Conservation (phyloP, 2,329 filamentous ascomycete species). For the Camptophora hylomeconis region DNA sequence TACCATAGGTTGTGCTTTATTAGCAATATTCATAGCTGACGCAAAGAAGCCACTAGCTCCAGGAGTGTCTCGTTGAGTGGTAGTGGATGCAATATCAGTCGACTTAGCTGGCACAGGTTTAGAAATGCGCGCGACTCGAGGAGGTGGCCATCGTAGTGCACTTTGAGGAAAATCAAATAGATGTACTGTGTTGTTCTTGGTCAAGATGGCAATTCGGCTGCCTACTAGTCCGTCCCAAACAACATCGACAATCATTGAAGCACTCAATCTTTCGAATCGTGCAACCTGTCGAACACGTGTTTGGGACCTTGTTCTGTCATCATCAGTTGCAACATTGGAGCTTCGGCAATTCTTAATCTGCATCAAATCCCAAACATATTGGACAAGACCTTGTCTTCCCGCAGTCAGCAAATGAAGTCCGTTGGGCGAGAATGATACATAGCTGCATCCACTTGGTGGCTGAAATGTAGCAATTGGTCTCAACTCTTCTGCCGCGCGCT, state of each 20-base stretch:
- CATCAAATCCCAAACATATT: constrained; percentile 39
- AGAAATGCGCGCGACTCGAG: constrained; percentile 26
- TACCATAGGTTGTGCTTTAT: constrained; percentile 46
- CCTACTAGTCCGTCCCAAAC: constrained; percentile 73
- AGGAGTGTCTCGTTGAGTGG: constrained; percentile 21
- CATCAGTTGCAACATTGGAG: constrained; percentile 1
- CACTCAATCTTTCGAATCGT: constrained; percentile 80
- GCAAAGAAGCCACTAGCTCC: constrained; percentile 46
- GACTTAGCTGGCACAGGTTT: constrained; percentile 20
- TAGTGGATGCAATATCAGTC: constrained; percentile 30
- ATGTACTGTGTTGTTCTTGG: constrained; percentile 89
- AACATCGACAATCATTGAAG: constrained; percentile 80
- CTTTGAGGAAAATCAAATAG: constrained; percentile 73
- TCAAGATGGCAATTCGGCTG: constrained; percentile 76
- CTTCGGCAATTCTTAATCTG: constrained; percentile 30
- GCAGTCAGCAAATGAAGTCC: constrained; percentile 35
- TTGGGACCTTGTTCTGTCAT: constrained; percentile 7
- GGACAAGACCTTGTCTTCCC: constrained; percentile 36
- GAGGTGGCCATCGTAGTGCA: constrained; percentile 79
- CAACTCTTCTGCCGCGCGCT: constrained; percentile 19
- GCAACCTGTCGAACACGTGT: constrained; percentile 64
- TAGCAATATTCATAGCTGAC: constrained; percentile 57
- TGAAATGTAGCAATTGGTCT: constrained; percentile 32
- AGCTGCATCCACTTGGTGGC: constrained; percentile 35
- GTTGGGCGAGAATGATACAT: constrained; percentile 35